These are phyloP conservation scores for Claviceps sp. DNA, from an alignment of 2,329 filamentous ascomycete genomes.

Conservation along the genomic window DNA sequence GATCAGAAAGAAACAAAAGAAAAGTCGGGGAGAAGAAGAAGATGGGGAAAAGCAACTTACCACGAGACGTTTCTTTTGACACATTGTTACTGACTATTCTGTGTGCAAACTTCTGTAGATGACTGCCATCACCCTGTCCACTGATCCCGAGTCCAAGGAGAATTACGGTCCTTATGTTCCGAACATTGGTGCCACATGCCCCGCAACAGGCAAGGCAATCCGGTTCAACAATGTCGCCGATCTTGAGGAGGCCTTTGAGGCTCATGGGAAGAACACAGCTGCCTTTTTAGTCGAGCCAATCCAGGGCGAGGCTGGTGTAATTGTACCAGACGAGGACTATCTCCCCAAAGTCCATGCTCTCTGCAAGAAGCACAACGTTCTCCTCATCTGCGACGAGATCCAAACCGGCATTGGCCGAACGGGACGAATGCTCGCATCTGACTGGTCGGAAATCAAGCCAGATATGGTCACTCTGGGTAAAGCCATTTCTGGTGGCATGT, in stretches of 20 bases:
- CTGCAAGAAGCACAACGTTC: slow-evolving; percentile 89
- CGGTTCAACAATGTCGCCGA: slow-evolving; percentile 77
- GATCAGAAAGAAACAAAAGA: too few relatives aligned
- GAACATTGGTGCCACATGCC: slow-evolving; percentile 64
- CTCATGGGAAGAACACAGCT: slow-evolving; percentile 71
- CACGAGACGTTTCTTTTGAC: too few relatives aligned
- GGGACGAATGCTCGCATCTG: slow-evolving; percentile 81
- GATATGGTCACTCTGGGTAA: slow-evolving; percentile 93
- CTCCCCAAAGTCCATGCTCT: slow-evolving; percentile 65
- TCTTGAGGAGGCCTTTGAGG: slow-evolving; percentile 64
- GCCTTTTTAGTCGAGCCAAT: slow-evolving; percentile 95
- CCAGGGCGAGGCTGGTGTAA: slow-evolving; percentile 92
- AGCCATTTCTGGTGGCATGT: slow-evolving; percentile 96
- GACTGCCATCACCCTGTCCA: slow-evolving; percentile 87
- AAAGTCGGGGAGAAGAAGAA: too few relatives aligned
- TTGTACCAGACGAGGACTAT: slow-evolving; percentile 86
- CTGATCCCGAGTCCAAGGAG: slow-evolving; percentile 85
- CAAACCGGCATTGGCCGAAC: slow-evolving; percentile 96
- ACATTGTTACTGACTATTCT: not conserved
- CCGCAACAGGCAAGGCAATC: slow-evolving; percentile 61
- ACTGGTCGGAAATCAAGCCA: slow-evolving; percentile 92
- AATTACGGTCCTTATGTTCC: slow-evolving; percentile 97
- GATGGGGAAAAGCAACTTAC: too few relatives aligned
- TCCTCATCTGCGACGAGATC: slow-evolving; percentile 96
- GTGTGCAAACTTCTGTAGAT: slow-evolving; percentile 40